Evolutionary conservation across 208 protist genomes (phyloP).

Genomic region (Acanthamoeba rhysodes): DNA sequence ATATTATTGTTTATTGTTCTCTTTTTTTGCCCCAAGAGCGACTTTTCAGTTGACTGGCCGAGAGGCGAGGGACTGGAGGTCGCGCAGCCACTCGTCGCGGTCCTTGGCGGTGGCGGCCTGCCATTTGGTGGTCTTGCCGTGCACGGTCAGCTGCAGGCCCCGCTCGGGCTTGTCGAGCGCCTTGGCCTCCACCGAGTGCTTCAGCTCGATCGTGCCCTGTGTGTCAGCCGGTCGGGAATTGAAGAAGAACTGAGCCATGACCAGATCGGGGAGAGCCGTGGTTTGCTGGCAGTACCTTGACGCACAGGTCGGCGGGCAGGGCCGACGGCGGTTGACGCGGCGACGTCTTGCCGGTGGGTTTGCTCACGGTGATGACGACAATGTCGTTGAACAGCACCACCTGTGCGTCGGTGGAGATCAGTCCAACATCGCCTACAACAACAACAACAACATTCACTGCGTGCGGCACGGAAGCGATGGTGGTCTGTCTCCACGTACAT

Average conservation of each 20-base stretch:
- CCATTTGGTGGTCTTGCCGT: constrained; percentile 53
- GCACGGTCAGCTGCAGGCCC: neutral
- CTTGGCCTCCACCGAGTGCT: neutral
- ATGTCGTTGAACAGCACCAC: constrained; percentile 16
- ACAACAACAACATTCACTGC: no score
- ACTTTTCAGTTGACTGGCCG: neutral
- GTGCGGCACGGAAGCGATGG: no score
- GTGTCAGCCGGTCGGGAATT: no score
- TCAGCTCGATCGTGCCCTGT: constrained; percentile 20
- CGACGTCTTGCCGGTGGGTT: neutral
- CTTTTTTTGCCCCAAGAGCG: neutral
- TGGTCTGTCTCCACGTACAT: neutral
- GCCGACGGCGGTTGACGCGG: neutral
- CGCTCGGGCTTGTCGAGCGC: constrained; percentile 29
- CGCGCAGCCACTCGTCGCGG: neutral
- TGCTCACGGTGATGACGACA: constrained; percentile 29
- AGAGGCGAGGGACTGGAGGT: constrained; percentile 6
- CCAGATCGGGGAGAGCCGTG: no score
- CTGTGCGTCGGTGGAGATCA: neutral
- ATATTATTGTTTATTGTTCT: no score
- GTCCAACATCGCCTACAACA: no score
- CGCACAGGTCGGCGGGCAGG: constrained; percentile 37
- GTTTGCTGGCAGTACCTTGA: neutral
- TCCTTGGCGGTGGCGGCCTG: neutral
- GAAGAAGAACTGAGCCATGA: no score